Percentiles rank a stretch among this genome's conserved stretches.
Evolutionary conservation across 805 yeast genomes (phyloP).

Genomic region (Cyberlindnera mississippiensis): DNA sequence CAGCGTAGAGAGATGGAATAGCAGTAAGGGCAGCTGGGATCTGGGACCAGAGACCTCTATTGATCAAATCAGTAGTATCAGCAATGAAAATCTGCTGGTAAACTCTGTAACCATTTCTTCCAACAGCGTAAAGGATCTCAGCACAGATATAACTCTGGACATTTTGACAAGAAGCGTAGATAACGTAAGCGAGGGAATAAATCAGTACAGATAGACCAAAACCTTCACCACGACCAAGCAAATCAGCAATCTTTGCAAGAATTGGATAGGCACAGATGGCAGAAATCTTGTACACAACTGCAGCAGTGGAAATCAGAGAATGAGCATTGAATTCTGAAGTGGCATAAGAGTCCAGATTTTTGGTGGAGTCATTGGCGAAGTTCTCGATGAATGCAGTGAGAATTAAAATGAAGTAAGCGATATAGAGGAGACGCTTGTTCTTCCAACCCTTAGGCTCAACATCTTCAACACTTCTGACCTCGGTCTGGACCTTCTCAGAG

Average conservation of each 20-base stretch:
- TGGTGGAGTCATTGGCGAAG: slow-evolving; percentile 28
- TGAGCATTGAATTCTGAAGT: slow-evolving; percentile 36
- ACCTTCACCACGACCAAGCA: slow-evolving; percentile 37
- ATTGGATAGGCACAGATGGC: slow-evolving; percentile 36
- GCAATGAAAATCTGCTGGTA: slow-evolving; percentile 35
- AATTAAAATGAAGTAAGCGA: slow-evolving; percentile 26
- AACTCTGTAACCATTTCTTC: slow-evolving; percentile 34
- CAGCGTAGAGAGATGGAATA: slow-evolving; percentile 28
- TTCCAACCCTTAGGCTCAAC: slow-evolving; percentile 13
- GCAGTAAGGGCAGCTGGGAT: slow-evolving; percentile 33
- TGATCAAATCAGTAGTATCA: slow-evolving; percentile 36
- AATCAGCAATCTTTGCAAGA: slow-evolving; percentile 36
- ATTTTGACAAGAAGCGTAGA: slow-evolving; percentile 33
- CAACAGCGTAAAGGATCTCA: slow-evolving; percentile 36
- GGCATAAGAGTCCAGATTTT: slow-evolving; percentile 28
- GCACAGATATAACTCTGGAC: slow-evolving; percentile 32
- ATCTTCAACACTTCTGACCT: neutral
- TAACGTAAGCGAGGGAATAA: slow-evolving; percentile 31
- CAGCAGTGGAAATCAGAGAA: slow-evolving; percentile 35
- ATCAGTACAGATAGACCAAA: slow-evolving; percentile 32
- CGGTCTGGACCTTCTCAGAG: no score
- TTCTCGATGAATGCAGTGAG: slow-evolving; percentile 29
- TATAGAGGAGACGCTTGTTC: slow-evolving; percentile 19
- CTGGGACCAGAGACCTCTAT: slow-evolving; percentile 36
- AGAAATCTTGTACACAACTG: slow-evolving; percentile 35